These are phyloP conservation scores for Chalciporus pseudorubinellus DNA, from an alignment of 768 basidiomycete genomes.

Conservation along the genomic window DNA sequence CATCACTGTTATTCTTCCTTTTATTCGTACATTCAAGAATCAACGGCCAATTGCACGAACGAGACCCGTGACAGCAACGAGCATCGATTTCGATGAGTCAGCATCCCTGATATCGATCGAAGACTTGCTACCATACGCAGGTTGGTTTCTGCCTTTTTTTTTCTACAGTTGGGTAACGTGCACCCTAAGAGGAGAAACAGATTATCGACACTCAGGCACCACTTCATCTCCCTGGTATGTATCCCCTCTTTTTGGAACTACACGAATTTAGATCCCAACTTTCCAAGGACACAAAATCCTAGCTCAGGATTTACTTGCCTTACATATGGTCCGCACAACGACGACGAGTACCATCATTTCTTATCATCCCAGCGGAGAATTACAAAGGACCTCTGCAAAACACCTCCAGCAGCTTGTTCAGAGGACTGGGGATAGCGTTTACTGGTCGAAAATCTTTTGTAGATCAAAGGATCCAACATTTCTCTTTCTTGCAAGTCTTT, in stretches of 20 bases:
- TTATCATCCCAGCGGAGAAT: slow-evolving; percentile 23
- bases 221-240: slow-evolving; percentile 22
- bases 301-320: slow-evolving; percentile 34
- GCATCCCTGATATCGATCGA: neutral
- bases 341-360: slow-evolving; percentile 36
- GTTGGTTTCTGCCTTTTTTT: slow-evolving; percentile 1
- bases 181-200: slow-evolving; percentile 13
- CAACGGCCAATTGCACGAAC: slow-evolving; percentile 19
- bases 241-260: neutral
- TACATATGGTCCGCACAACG: slow-evolving; percentile 38
- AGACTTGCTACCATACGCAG: slow-evolving; percentile 5
- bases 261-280: neutral
- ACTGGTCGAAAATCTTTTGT: slow-evolving; percentile 34
- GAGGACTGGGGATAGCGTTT: slow-evolving; percentile 32
- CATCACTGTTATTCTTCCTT: slow-evolving; percentile 42
- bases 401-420: slow-evolving; percentile 26
- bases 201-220: slow-evolving; percentile 33
- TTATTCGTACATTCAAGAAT: slow-evolving; percentile 39
- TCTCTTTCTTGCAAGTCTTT: slow-evolving; percentile 41
- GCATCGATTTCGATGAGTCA: neutral
- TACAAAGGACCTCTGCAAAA: slow-evolving; percentile 23
- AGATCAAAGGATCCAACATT: slow-evolving; percentile 33
- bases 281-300: slow-evolving; percentile 21
- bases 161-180: neutral
- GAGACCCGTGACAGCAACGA: slow-evolving; percentile 18